These are phyloP conservation scores for Venturia effusa DNA, from an alignment of 2,329 filamentous ascomycete genomes.

Conservation along the genomic window DNA sequence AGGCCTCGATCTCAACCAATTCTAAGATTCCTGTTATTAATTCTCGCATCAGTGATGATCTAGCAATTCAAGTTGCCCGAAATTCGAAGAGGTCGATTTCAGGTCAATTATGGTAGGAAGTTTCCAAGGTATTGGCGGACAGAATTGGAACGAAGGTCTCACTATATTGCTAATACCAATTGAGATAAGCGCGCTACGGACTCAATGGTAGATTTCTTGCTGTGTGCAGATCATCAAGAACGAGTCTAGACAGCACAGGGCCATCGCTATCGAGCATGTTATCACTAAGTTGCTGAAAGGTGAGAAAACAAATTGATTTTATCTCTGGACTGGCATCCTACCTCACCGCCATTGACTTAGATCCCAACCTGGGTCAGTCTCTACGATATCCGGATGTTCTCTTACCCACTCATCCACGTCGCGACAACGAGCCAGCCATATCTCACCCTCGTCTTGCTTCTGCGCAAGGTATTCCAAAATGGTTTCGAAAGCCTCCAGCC, in stretches of 20 bases:
- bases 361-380: constrained; percentile 21
- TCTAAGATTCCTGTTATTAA: constrained; percentile 3
- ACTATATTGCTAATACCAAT: too few species aligned
- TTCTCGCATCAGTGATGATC: constrained; percentile 5
- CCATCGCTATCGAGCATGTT: too few species aligned
- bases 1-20: background rate
- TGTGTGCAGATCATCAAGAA: too few species aligned
- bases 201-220: too few species aligned
- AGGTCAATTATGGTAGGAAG: too few species aligned
- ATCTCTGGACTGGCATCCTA: background rate
- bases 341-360: constrained; percentile 19
- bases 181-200: too few species aligned
- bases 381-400: constrained; percentile 17
- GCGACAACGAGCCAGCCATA: constrained; percentile 21
- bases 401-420: constrained; percentile 20
- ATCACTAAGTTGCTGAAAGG: too few species aligned
- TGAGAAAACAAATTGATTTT: background rate
- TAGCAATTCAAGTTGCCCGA: too few species aligned
- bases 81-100: too few species aligned
- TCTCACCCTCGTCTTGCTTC: constrained; percentile 17
- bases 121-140: too few species aligned
- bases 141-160: too few species aligned
- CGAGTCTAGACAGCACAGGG: too few species aligned
- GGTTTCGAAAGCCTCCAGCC: constrained; percentile 19
- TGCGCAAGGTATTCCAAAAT: constrained; percentile 19